Percentiles rank a stretch among this genome's conserved stretches.
Conservation (phyloP, 306 rosid species). For the Cyamopsis tetragonoloba region DNA sequence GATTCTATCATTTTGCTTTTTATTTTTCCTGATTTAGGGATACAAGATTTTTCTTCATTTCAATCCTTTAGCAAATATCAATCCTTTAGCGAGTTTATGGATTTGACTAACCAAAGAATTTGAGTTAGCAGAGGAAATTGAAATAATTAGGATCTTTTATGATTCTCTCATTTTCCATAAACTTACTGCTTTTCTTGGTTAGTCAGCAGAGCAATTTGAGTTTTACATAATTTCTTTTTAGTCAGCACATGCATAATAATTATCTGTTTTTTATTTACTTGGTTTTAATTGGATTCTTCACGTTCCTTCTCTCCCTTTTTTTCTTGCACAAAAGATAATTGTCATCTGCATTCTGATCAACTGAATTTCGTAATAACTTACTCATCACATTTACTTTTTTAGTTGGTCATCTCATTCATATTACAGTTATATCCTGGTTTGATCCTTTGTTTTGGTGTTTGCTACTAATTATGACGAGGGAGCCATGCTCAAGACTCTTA, state of each 20-base stretch:
- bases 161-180: no score
- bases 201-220: not conserved
- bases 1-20: not conserved
- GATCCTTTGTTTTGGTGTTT: not conserved
- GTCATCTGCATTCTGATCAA: not conserved
- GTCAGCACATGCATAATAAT: not conserved
- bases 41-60: not conserved
- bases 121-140: no score
- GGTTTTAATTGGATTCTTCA: not conserved
- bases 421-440: not conserved
- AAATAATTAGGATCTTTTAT: no score
- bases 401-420: not conserved
- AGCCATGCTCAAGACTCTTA: not conserved
- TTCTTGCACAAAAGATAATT: not conserved
- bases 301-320: not conserved
- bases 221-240: not conserved
- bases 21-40: not conserved
- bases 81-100: no score
- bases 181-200: not conserved
- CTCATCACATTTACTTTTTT: not conserved
- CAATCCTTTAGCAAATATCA: not conserved
- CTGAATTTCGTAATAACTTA: not conserved
- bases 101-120: no score
- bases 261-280: not conserved
- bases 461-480: not conserved